phyloP scores from a whole-genome alignment of 163 green algal species.

The Prototheca wickerhamii region DNA sequence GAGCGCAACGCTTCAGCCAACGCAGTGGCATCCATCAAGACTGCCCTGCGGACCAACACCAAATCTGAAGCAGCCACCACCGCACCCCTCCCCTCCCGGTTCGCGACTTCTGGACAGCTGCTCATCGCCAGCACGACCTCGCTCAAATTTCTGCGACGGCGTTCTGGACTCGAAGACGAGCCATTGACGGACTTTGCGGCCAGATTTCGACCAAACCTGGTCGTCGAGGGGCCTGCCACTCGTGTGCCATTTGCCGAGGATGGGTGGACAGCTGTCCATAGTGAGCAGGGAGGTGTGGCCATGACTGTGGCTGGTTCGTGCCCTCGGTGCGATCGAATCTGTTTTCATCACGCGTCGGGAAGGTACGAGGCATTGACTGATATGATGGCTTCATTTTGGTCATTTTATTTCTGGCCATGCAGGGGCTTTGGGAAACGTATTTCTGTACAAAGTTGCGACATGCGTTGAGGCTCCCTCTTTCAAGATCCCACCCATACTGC shows the following conservation, averaged over 20 bases:
- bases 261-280: slow-evolving; percentile 31
- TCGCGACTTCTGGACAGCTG: neutral
- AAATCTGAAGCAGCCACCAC: slow-evolving; percentile 1
- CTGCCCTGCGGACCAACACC: no score
- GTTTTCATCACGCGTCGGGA: slow-evolving; percentile 46
- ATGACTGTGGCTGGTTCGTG: slow-evolving; percentile 45
- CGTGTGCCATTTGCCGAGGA: slow-evolving; percentile 60
- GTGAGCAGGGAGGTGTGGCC: slow-evolving; percentile 5
- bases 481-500: neutral
- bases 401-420: neutral
- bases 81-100: neutral
- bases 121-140: neutral
- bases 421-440: neutral
- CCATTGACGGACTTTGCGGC: neutral
- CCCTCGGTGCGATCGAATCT: slow-evolving; percentile 66
- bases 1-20: no score
- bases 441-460: neutral
- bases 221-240: slow-evolving; percentile 31
- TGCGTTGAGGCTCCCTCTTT: neutral
- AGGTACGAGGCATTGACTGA: slow-evolving; percentile 1
- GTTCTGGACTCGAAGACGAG: neutral
- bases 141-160: neutral
- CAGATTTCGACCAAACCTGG: slow-evolving; percentile 68
- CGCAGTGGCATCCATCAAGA: no score
- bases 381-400: neutral